Percentiles rank a stretch among this genome's conserved stretches.
These are phyloP conservation scores for Cercospora citrullina DNA, from an alignment of 2,329 filamentous ascomycete genomes.

Conservation along the genomic window DNA sequence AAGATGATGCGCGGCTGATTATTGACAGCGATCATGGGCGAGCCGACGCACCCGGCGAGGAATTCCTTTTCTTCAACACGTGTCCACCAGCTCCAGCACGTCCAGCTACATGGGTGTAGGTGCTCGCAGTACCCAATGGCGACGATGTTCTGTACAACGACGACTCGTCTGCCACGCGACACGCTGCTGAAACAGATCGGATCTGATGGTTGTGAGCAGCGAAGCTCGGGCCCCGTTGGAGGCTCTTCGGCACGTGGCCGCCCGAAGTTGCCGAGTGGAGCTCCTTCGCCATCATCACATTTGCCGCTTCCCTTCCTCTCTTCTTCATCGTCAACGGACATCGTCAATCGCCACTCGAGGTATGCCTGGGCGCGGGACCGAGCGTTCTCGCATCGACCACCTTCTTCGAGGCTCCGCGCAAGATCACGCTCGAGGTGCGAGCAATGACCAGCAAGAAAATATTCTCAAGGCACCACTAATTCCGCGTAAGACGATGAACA, in stretches of 20 bases:
- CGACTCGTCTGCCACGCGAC: not conserved
- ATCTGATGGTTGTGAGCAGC: not conserved
- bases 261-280: not conserved
- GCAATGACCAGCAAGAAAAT: too few relatives aligned
- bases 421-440: too few relatives aligned
- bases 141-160: not conserved
- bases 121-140: not conserved
- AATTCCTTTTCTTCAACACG: not conserved
- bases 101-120: not conserved
- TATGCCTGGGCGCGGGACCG: too few relatives aligned
- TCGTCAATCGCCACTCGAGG: too few relatives aligned
- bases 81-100: not conserved
- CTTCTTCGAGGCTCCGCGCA: too few relatives aligned
- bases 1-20: constrained; percentile 2
- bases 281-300: not conserved
- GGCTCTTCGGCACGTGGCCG: constrained; percentile 3
- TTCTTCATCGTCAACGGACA: too few relatives aligned
- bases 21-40: not conserved
- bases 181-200: not conserved
- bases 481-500: not conserved
- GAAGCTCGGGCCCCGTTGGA: not conserved
- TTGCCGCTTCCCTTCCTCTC: not conserved
- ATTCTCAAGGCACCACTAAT: too few relatives aligned
- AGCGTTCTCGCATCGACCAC: too few relatives aligned
- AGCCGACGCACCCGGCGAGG: not conserved